Evolutionary conservation across 164 flowering plant species (phyloP), one percentile per base, ranked within the genome.

Genomic region (Dillenia turbinata): DNA sequence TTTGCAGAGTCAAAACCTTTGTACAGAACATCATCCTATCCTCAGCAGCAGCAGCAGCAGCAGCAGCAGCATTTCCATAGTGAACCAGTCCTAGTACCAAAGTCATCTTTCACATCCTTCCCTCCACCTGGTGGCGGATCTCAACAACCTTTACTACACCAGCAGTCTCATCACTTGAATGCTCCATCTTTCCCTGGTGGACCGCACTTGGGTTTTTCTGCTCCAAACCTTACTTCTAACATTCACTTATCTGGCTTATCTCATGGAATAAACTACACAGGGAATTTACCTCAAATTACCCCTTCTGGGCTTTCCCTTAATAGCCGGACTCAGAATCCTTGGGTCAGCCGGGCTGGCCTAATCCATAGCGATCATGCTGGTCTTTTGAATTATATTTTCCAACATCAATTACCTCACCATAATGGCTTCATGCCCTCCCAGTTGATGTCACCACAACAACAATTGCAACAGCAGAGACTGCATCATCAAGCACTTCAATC

Each of bases 1-100:
- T 56, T 68, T 52, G 47, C 66, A 10, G 92, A 86, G 46, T 49
- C 83, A 55, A 83, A 85, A 60, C 74, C 84, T 46, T 61, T 90
- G 80, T 74, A 86, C 79, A 88, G 98, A 77, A 78, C 98, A 56
- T 81, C 98, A 9, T 82, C 98, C 24, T 86, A 86, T 69, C 98
- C 98, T 56, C 85, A 78, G 47, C 79, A 71, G 69, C 83, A 67
- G 16, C 83, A 50, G 15, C 79, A 68, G 50, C 68, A 52, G 15
- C 79, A 68, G 40, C 79, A 68, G 52, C 79, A 69, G 12, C 82
- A 78, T 62, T 76, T 74, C 73, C 73, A 81, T 24, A 86, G 85
- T 68, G 97, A 91, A 63, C 88, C 95, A 15, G 68, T 79, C 69
- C 74, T 75, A 58, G 78, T 81, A 9, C 83, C 85, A 33, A 85